Evolutionary conservation across 371 early-diverging fungal species (phyloP).

Genomic region (Blakeslea trispora): DNA sequence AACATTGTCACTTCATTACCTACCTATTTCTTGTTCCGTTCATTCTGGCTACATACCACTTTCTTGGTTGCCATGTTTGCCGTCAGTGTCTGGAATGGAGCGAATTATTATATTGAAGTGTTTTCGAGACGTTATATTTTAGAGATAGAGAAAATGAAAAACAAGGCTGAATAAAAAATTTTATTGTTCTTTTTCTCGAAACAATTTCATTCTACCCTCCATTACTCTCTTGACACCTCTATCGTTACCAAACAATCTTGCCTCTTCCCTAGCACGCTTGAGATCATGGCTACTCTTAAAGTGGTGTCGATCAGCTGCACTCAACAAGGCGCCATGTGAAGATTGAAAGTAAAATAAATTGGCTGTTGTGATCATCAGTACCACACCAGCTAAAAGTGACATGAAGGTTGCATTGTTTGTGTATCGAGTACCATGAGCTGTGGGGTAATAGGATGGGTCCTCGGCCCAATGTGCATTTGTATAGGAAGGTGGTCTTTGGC

Average conservation of each 20-base stretch:
- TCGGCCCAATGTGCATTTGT: constrained; percentile 23
- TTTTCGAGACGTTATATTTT: constrained; percentile 62
- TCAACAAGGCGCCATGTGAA: constrained; percentile 25
- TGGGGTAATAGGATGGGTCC: constrained; percentile 20
- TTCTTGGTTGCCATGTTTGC: constrained; percentile 60
- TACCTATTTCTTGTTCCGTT: constrained; percentile 45
- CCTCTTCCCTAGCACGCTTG: constrained; percentile 43
- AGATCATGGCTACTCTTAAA: constrained; percentile 33
- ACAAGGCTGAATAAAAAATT: background rate
- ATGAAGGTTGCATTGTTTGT: constrained; percentile 40
- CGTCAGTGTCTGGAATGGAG: constrained; percentile 72
- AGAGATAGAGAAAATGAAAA: constrained; percentile 46
- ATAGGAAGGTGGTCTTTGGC: constrained; percentile 16
- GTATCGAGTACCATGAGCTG: constrained; percentile 30
- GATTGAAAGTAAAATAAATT: constrained; percentile 30
- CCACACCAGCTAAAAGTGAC: constrained; percentile 32
- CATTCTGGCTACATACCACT: constrained; percentile 57
- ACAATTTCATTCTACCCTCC: constrained; percentile 33
- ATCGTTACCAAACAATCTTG: constrained; percentile 46
- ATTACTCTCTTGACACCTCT: constrained; percentile 40
- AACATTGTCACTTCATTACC: constrained; percentile 53
- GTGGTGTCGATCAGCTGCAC: constrained; percentile 45
- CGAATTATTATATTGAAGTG: constrained; percentile 74
- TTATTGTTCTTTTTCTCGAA: constrained; percentile 18
- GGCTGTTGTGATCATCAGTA: constrained; percentile 24